Evolutionary conservation across 805 yeast genomes (phyloP).

Genomic region (Blastobotrys attinorum): DNA sequence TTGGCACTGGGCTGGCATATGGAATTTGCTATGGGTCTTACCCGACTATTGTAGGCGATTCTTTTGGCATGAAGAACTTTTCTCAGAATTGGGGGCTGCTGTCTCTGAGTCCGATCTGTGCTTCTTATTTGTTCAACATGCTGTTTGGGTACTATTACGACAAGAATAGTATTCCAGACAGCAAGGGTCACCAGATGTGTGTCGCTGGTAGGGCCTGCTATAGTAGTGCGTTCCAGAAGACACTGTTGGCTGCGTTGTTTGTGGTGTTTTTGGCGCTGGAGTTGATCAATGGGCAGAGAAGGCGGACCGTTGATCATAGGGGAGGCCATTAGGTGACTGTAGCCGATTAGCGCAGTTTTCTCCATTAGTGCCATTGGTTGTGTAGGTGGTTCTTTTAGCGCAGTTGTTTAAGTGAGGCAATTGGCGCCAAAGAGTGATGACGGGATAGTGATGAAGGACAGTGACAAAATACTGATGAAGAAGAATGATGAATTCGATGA

Average conservation of each 20-base stretch:
- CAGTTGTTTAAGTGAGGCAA: too few species aligned
- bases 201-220: slow-evolving; percentile 18
- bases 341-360: too few species aligned
- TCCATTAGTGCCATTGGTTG: too few species aligned
- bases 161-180: slow-evolving; percentile 26
- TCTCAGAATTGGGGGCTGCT: slow-evolving; percentile 70
- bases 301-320: too few species aligned
- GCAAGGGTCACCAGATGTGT: slow-evolving; percentile 17
- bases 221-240: slow-evolving; percentile 13
- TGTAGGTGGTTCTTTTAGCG: too few species aligned
- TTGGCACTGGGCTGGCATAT: slow-evolving; percentile 60
- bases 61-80: slow-evolving; percentile 60
- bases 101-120: slow-evolving; percentile 56
- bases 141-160: slow-evolving; percentile 62
- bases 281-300: slow-evolving; percentile 2
- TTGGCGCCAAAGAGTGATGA: too few species aligned
- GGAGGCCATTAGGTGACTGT: too few species aligned
- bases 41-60: slow-evolving; percentile 71
- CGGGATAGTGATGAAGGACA: too few species aligned
- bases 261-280: slow-evolving; percentile 8
- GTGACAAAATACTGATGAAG: too few species aligned
- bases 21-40: slow-evolving; percentile 65
- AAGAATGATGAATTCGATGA: too few species aligned
- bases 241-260: slow-evolving; percentile 10
- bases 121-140: slow-evolving; percentile 51